Conservation (phyloP, 1,284 basidiomycete species). For the Ceratobasidium sp. region DNA sequence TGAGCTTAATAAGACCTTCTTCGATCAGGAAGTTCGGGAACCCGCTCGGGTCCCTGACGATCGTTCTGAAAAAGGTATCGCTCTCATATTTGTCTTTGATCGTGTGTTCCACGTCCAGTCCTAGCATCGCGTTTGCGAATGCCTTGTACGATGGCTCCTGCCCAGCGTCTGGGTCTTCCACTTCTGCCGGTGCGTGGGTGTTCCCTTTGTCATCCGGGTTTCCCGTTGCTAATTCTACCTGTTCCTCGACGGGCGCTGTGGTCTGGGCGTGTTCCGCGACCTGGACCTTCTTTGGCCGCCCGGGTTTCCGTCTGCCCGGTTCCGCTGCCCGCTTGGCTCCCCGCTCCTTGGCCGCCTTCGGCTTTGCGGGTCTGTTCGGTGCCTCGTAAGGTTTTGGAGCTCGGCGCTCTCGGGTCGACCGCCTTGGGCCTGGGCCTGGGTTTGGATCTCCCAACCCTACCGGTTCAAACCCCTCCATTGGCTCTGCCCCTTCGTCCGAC, state of each 20-base stretch:
- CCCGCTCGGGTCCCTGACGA: constrained; percentile 51
- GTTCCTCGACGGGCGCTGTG: too few species aligned
- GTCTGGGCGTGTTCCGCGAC: too few species aligned
- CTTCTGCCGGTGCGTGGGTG: too few species aligned
- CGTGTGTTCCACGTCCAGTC: not conserved
- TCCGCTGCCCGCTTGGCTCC: not conserved
- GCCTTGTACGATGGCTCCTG: not conserved
- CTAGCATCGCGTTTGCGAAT: constrained; percentile 10
- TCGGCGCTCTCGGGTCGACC: not conserved
- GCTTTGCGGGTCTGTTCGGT: not conserved
- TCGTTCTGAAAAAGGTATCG: constrained; percentile 54
- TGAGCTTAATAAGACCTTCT: constrained; percentile 54
- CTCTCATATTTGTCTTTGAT: constrained; percentile 48
- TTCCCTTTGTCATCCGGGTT: too few species aligned
- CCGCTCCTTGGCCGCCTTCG: not conserved
- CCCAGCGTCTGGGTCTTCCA: not conserved
- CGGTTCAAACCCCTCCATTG: too few species aligned
- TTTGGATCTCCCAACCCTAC: not conserved
- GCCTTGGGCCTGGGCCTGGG: not conserved
- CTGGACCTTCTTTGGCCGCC: too few species aligned
- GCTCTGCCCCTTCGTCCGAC: too few species aligned
- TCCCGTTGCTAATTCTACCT: too few species aligned
- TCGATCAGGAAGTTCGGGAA: constrained; percentile 54
- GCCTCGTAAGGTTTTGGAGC: not conserved
- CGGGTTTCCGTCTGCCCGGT: too few species aligned